phyloP scores from a whole-genome alignment of 2,329 filamentous ascomycete genomes.

The Aureobasidium sp. region DNA sequence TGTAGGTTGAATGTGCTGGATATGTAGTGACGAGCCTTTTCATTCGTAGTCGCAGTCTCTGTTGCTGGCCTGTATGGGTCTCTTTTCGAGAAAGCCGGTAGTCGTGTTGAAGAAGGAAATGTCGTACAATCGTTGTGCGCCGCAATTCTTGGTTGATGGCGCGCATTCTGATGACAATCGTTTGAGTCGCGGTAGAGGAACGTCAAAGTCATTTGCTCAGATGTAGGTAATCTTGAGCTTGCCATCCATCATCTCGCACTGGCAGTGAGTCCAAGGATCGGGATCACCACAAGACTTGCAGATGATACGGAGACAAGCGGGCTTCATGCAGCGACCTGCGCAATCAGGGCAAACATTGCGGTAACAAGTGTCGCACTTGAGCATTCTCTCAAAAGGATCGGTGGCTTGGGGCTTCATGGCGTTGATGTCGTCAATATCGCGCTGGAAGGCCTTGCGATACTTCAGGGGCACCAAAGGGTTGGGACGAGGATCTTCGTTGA shows the following conservation, averaged over 20 bases:
- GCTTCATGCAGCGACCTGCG: conserved; percentile 10
- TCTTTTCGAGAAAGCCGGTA: no score
- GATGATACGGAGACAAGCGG: background rate
- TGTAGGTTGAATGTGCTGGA: background rate
- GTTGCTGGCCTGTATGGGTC: background rate
- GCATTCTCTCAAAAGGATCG: conserved; percentile 19
- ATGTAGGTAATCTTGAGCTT: background rate
- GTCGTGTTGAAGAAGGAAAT: background rate
- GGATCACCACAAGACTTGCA: conserved; percentile 10
- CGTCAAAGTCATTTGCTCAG: background rate
- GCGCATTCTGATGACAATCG: background rate
- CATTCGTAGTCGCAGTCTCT: no score
- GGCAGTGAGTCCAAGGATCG: background rate
- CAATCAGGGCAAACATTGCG: conserved; percentile 19
- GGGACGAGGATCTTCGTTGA: conserved; percentile 13
- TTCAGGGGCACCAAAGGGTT: conserved; percentile 7
- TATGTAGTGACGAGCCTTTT: background rate
- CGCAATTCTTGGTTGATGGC: background rate
- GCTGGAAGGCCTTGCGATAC: conserved; percentile 1
- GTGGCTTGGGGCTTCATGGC: conserved; percentile 13
- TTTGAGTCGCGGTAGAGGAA: background rate
- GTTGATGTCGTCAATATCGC: conserved; percentile 4
- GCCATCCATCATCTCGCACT: background rate
- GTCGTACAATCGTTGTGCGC: background rate
- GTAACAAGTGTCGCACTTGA: conserved; percentile 20